These are phyloP conservation scores for Trichoderma guizhouense DNA, from an alignment of 2,329 filamentous ascomycete genomes.

Conservation along the genomic window DNA sequence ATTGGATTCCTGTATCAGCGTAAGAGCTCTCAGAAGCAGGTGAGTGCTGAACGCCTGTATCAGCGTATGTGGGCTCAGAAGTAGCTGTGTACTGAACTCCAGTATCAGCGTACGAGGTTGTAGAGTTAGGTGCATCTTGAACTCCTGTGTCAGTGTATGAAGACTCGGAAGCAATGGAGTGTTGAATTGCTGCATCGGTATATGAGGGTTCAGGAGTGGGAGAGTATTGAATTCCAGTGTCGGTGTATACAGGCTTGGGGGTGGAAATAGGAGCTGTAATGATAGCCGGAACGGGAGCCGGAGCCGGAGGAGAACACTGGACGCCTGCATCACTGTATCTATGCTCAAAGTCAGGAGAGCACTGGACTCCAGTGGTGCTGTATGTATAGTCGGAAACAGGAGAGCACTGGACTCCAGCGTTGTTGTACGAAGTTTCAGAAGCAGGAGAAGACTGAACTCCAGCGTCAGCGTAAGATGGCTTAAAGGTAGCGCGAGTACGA, in stretches of 20 bases:
- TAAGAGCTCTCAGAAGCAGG: conserved; percentile 51
- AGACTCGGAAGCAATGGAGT: conserved; percentile 32
- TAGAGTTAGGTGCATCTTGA: conserved; percentile 53
- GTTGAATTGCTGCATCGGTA: background rate
- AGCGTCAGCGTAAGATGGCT: conserved; percentile 65
- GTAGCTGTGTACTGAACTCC: conserved; percentile 81
- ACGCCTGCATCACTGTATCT: background rate
- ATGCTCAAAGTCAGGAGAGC: background rate
- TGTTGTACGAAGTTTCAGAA: background rate
- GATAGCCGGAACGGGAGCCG: background rate
- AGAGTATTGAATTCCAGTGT: background rate
- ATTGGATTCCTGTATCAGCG: conserved; percentile 75
- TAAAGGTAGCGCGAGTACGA: conserved; percentile 30
- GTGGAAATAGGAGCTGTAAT: conserved; percentile 14
- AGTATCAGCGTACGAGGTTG: conserved; percentile 65
- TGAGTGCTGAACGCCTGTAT: conserved; percentile 76
- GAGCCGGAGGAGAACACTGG: background rate
- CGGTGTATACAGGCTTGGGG: conserved; percentile 29
- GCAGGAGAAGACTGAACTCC: conserved; percentile 75
- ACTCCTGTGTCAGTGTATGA: conserved; percentile 72
- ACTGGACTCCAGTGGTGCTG: background rate
- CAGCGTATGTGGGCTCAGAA: conserved; percentile 61
- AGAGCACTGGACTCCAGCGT: background rate
- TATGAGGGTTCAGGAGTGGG: conserved; percentile 29
- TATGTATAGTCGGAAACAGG: background rate